Evolutionary conservation across 345 rosid genomes (phyloP), one percentile per base, ranked within the genome.

Genomic region (Murraya koenigii): DNA sequence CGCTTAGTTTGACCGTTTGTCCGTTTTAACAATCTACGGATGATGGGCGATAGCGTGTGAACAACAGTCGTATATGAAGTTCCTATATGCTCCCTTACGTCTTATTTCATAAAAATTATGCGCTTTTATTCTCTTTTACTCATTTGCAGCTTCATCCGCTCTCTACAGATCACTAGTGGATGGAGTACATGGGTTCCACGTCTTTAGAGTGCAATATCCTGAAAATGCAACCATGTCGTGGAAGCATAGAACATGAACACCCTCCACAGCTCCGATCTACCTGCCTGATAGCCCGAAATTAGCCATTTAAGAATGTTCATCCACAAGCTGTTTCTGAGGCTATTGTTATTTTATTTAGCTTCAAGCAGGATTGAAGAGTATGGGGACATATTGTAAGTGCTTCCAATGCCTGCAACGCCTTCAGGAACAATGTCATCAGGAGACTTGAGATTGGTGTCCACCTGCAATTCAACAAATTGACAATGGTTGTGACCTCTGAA

Each of bases 381-480:
- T 17, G 98, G 88, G 71, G 95, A 91, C 23, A 93, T 77, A 35
- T 88, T 88, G 64, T 90, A 95, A 63, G 87, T 79, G 62, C 85
- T 85, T 38, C 86, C 79, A 58, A 86, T 74, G 56, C 96, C 94
- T 3, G 91, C 82, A 54, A 91, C 88, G 10, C 98, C 98, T 80
- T 87, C 82, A 0, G 77, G 63, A 30, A 91, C 88, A 62, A 93
- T 82, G 79, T 95, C 98, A 35, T 84, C 63, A 0, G 98, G 96
- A 32, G 96, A 86, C 44, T 71, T 75, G 5, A 91, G 93, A 82
- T 91, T 92, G 30, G 98, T 95, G 83, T 95, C 99, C 80, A 76
- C 96, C 98, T 95, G 88, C 84, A 80, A 75, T 69, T 70, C 28
- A 14, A 62, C 22, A 52, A 17, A 52, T 52, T 17, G 56, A 52